Base-by-base conservation (phyloP, 179 eudicot species). In the Monotropa hypopitys region DNA sequence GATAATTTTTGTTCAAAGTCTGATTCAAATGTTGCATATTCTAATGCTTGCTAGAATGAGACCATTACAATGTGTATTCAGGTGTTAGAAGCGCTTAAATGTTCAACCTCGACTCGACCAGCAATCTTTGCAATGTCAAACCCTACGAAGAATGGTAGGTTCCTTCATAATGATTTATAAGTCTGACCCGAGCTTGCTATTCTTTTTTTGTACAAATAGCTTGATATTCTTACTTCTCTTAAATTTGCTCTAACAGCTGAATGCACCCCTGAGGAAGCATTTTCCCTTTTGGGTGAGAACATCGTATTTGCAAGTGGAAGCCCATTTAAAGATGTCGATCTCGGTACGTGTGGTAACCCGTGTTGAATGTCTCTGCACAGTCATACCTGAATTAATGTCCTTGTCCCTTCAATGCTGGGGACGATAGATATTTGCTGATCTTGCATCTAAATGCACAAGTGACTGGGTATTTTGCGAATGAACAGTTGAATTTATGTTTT, bases 61-160 rank as follows among this genome's bases (percentile, higher is more conserved):
- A 61, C 40, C 6, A 47, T 72, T 9, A 57, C 35, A 33, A 47
- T 47, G 30, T 35, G 59, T 72, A 63, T 51, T 70, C 81, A 95
- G 97, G 99, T 95, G 67, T 84, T 93, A 84, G 97, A 93, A 80
- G 97, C 99, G 74, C 89, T 95, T 40, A 95, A 88, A 84, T 81
- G 56, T 70, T 90, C 97, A 76, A 94, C 97, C 70, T 89, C 97
- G 10, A 89, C 98, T 13, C 84, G 92, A 84, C 98, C 98, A 75
- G 98, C 97, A 77, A 91, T 94, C 78, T 94, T 92, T 83, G 91
- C 98, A 16, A 92, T 92, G 98, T 94, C 98, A 70, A 94, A 94
- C 83, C 98, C 98, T 35, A 94, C 98, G 49, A 89, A 83, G 81
- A 95, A 90, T 84, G 97, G 98, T 94, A 78, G 45, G 80, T 15